Evolutionary conservation across 1,284 basidiomycete genomes (phyloP), one percentile per base, ranked within the genome.

Genomic region (Binderoboletus segoi): DNA sequence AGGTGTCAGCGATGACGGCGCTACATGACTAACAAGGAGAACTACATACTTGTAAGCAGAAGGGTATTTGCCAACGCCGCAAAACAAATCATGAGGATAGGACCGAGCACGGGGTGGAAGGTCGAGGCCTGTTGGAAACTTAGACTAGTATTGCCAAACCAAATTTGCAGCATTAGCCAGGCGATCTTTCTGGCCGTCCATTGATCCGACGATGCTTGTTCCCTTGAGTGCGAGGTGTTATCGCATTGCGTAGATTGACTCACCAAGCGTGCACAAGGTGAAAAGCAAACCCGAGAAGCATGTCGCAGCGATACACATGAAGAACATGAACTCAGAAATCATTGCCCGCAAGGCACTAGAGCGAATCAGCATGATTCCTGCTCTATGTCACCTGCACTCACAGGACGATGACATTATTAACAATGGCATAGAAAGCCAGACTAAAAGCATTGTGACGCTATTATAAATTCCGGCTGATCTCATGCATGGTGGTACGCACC

Each of bases 271-370:
- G 82, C 89, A 91, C 30, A 95, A 76, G 1, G 92, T 93, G 73
- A 94, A 93, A 20, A 93, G 78, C 40, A 96, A 77, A 5, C 93
- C 93, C 18, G 91, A 94, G 74, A 96, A 95, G 67, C 90, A 92
- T n/a, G 87, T 83, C 1, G 80, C 81, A 10, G 91, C 91, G 41
- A 95, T 86, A 16, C 82, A 79, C 66, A 95, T 92, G 77, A 96
- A 96, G 68, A 92, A 86, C 4, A 92, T 72, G 68, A 94, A 95
- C 55, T 93, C 88, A 0, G 83, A 76, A 33, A 87, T 83, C 88
- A 90, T 91, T 8, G 82, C 89, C 13, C 83, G 86, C 56, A 91
- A 77, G 30, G 83, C 89, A 58, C 91, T 93, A 38, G 28, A 44
- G 30, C 21, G 3, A 13, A 53, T 67, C 28, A 65, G 52, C 56